A percentile compares a stretch with the other conserved stretches of the same genome.
Evolutionary conservation across 169 alveolate species (phyloP).

Genomic region (Amoebophrya sp.): DNA sequence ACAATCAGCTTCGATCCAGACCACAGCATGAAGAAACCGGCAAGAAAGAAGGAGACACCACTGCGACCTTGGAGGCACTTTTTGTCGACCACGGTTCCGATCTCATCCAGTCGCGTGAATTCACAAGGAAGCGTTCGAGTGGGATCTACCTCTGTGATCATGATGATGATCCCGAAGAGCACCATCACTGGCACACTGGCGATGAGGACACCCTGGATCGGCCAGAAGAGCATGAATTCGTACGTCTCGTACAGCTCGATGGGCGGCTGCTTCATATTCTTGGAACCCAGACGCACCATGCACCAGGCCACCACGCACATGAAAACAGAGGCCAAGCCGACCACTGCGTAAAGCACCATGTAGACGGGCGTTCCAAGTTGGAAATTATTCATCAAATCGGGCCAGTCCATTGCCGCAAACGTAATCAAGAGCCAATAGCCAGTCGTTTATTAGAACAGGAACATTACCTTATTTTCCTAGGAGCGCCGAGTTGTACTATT

Average conservation of each 20-base stretch:
- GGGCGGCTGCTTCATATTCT: constrained; percentile 16
- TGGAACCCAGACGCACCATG: constrained; percentile 30
- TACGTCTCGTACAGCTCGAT: constrained; percentile 11
- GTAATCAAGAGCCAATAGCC: constrained; percentile 26
- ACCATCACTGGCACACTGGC: constrained; percentile 31
- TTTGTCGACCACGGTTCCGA: neutral
- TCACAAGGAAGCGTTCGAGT: neutral
- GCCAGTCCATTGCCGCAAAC: constrained; percentile 33
- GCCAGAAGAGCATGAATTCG: constrained; percentile 36
- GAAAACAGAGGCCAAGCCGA: constrained; percentile 31
- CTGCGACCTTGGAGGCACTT: neutral
- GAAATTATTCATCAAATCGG: constrained; percentile 36
- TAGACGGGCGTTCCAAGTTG: constrained; percentile 29
- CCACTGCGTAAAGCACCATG: constrained; percentile 23
- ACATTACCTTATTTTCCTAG: no score
- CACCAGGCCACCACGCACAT: constrained; percentile 25
- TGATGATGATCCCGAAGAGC: neutral
- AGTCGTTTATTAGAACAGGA: no score
- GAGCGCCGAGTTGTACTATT: no score
- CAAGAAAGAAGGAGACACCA: constrained; percentile 5
- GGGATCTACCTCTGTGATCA: constrained; percentile 17
- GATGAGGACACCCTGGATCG: constrained; percentile 28
- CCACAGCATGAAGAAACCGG: constrained; percentile 32
- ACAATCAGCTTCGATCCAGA: constrained; percentile 34
- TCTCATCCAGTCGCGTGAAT: neutral